Percentiles rank a stretch among this genome's conserved stretches.
These are phyloP conservation scores for Penicillium brevicompactum DNA, from an alignment of 2,329 filamentous ascomycete species.

Conservation along the genomic window DNA sequence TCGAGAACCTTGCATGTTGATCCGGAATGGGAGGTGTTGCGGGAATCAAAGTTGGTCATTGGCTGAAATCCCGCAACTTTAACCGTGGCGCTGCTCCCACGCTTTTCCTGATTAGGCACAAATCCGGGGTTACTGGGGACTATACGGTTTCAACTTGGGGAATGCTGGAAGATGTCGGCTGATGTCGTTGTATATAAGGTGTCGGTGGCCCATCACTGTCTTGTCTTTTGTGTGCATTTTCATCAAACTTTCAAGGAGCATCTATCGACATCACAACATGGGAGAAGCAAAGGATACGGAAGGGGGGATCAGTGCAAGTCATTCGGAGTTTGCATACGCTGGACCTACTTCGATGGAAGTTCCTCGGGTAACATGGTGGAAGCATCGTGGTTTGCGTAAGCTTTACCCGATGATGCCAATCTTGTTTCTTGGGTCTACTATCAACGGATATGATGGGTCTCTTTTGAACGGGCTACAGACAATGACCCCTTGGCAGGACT, in stretches of 20 bases:
- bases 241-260: neutral
- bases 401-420: constrained; percentile 20
- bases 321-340: constrained; percentile 3
- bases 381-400: constrained; percentile 11
- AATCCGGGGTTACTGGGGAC: constrained; percentile 10
- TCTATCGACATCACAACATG: neutral
- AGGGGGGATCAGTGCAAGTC: constrained; percentile 1
- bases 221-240: neutral
- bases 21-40: neutral
- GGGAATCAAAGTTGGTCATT: constrained; percentile 10
- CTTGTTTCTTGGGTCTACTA: constrained; percentile 14
- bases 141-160: too few species aligned
- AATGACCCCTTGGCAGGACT: constrained; percentile 18
- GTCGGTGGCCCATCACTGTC: neutral
- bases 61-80: constrained; percentile 17
- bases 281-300: neutral
- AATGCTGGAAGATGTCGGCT: neutral
- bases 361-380: constrained; percentile 19
- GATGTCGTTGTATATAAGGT: neutral
- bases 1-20: neutral
- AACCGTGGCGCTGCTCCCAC: neutral
- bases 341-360: neutral
- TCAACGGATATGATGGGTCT: constrained; percentile 22
- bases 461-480: constrained; percentile 22
- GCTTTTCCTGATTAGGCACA: constrained; percentile 6